Evolutionary conservation across 176 grass and related monocot species (phyloP), one percentile per base, ranked within the genome.

Genomic region (Themeda triandra): DNA sequence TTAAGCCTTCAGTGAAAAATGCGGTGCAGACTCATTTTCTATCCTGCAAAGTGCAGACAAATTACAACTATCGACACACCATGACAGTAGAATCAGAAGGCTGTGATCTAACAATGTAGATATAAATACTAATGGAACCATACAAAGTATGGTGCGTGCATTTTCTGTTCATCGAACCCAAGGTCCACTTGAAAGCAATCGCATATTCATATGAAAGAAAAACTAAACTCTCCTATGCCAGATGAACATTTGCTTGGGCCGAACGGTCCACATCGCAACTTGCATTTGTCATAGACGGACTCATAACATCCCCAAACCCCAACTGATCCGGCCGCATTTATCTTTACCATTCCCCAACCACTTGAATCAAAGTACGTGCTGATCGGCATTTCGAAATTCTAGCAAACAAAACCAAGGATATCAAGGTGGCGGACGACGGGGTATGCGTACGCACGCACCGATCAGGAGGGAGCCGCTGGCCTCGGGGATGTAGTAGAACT

Each of bases 381-480:
- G 71, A 36, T 69, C 71, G 35, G 68, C 42, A 73, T 84, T 79
- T 73, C 59, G 18, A 11, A n/a, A 35, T 24, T 17, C 25, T 6
- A 62, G 33, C 37, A 15, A 6, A 68, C 40, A 62, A 24, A 10
- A 68, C 27, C 19, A 3, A 60, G 49, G n/a, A 71, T 54, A 33
- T 33, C 23, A 44, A 69, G 66, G 0, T 3, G 30, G n/a, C 18
- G 27, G 63, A 21, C 23, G 35, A 49, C 13, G n/a, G 66, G 27
- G 7, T 14, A 46, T 3, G 31, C 2, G 67, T 30, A 73, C 58
- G 31, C 84, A 97, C 58, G 31, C 84, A 97, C 92, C 92, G 21
- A 97, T 97, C 66, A 97, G 88, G 62, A 97, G 95, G 15, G 95
- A 97, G 13, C 90, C 95, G 67, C 95, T 94, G 86, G 95, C 95